A percentile compares a stretch with the other conserved stretches of the same genome.
phyloP scores from a whole-genome alignment of 176 grass and related monocot species.

The Saccharum spontaneum region DNA sequence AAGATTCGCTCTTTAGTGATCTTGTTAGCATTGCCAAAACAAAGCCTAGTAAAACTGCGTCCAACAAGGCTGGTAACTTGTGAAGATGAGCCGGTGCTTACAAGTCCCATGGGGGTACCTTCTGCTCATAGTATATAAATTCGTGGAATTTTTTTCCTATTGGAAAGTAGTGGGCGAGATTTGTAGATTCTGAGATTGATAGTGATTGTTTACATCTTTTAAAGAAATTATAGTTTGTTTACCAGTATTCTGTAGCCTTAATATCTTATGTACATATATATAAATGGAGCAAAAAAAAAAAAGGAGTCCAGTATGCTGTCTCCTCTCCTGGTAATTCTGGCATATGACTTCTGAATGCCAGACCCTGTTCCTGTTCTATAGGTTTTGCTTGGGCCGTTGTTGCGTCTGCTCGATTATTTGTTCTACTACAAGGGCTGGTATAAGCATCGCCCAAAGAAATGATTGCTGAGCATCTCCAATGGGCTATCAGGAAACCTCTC shows the following conservation, averaged over 20 bases:
- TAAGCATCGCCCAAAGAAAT: no score
- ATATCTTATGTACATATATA: conserved; percentile 1
- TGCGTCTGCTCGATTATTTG: background rate
- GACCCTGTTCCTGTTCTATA: background rate
- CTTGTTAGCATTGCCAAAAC: conserved; percentile 89
- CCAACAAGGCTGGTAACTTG: conserved; percentile 50
- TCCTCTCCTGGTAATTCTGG: background rate
- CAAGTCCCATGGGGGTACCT: background rate
- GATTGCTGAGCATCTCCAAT: no score
- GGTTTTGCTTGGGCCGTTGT: background rate
- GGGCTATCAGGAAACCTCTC: no score
- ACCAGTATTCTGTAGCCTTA: background rate
- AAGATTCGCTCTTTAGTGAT: conserved; percentile 87
- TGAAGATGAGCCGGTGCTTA: conserved; percentile 38
- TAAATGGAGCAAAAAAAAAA: background rate
- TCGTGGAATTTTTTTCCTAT: conserved; percentile 4
- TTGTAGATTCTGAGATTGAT: conserved; percentile 42
- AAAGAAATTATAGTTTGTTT: conserved; percentile 22
- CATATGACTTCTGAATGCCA: background rate
- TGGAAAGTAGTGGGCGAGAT: conserved; percentile 37
- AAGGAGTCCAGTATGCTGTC: background rate
- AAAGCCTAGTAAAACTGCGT: conserved; percentile 70
- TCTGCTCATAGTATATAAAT: conserved; percentile 50
- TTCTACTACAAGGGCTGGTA: no score
- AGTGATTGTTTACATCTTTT: conserved; percentile 6